phyloP scores from a whole-genome alignment of 306 rosid species.

The Canavalia ensiformis region DNA sequence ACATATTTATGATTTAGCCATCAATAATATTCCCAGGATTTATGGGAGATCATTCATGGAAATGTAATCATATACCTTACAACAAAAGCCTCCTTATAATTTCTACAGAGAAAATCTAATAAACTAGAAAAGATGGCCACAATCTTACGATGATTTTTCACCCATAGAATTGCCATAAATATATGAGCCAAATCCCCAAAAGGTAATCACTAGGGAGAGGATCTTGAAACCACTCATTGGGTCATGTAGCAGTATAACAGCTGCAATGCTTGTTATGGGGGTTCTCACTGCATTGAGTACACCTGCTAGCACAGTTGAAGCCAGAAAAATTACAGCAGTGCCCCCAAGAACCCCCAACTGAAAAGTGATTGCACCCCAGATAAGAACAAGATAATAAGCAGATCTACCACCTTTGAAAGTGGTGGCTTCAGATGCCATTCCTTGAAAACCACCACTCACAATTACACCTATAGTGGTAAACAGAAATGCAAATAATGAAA shows the following conservation, averaged over 20 bases:
- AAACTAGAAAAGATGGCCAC: not conserved
- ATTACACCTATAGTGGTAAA: constrained; percentile 79
- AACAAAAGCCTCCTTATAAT: not conserved
- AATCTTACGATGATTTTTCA: constrained; percentile 36
- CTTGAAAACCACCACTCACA: constrained; percentile 67
- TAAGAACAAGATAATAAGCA: constrained; percentile 72
- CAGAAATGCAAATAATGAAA: constrained; percentile 71
- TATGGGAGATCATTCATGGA: not conserved
- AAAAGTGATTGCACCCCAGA: constrained; percentile 81
- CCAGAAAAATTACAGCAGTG: constrained; percentile 82
- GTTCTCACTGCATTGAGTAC: constrained; percentile 89
- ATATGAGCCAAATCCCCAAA: constrained; percentile 63
- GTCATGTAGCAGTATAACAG: constrained; percentile 80
- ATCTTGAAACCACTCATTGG: constrained; percentile 81
- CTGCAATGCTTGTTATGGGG: constrained; percentile 88
- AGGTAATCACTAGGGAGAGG: constrained; percentile 71
- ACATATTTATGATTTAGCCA: not conserved
- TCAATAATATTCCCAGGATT: not conserved
- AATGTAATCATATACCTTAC: not conserved
- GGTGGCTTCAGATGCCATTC: constrained; percentile 68
- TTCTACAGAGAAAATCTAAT: not conserved
- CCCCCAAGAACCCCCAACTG: constrained; percentile 86
- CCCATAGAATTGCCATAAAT: constrained; percentile 72
- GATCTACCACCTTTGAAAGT: constrained; percentile 71
- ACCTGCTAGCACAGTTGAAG: constrained; percentile 96